Conservation (phyloP, 805 yeast species). For the Kodamaea lidongshanica region DNA sequence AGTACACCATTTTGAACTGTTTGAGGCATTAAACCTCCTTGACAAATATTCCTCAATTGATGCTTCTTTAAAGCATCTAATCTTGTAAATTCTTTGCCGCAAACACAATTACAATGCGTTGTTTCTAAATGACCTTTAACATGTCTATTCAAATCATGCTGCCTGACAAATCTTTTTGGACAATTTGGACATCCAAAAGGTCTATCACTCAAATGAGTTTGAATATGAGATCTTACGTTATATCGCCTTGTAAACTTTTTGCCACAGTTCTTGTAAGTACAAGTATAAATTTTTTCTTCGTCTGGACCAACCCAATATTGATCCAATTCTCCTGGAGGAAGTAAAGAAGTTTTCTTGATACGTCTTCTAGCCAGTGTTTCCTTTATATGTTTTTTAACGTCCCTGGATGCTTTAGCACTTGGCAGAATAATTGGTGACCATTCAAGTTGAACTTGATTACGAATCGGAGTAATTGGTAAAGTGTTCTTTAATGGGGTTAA, state of each 20-base stretch:
- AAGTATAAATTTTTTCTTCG: slow-evolving; percentile 60
- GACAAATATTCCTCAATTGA: slow-evolving; percentile 68
- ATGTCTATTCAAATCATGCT: slow-evolving; percentile 90
- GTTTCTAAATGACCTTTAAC: slow-evolving; percentile 77
- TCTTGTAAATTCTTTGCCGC: slow-evolving; percentile 91
- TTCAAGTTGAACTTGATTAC: slow-evolving; percentile 30
- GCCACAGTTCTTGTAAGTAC: slow-evolving; percentile 72
- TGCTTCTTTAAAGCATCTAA: slow-evolving; percentile 86
- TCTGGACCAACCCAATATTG: slow-evolving; percentile 77
- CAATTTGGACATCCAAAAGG: slow-evolving; percentile 82
- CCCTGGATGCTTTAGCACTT: slow-evolving; percentile 16
- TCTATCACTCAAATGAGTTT: slow-evolving; percentile 90
- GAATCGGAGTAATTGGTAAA: slow-evolving; percentile 29
- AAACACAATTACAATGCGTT: slow-evolving; percentile 64
- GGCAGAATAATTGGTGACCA: slow-evolving; percentile 44
- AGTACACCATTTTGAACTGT: slow-evolving; percentile 15
- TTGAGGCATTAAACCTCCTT: slow-evolving; percentile 51
- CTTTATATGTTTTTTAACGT: slow-evolving; percentile 24
- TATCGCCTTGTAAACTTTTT: slow-evolving; percentile 83
- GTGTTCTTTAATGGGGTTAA: slow-evolving; percentile 34
- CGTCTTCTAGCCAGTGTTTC: slow-evolving; percentile 43
- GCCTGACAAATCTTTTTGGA: slow-evolving; percentile 83
- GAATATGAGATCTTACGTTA: slow-evolving; percentile 91
- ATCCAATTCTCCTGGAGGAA: slow-evolving; percentile 89
- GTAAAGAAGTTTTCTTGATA: slow-evolving; percentile 54